Evolutionary conservation across 2,329 filamentous ascomycete species (phyloP).

Genomic region (Mycosphaerella arachidis): DNA sequence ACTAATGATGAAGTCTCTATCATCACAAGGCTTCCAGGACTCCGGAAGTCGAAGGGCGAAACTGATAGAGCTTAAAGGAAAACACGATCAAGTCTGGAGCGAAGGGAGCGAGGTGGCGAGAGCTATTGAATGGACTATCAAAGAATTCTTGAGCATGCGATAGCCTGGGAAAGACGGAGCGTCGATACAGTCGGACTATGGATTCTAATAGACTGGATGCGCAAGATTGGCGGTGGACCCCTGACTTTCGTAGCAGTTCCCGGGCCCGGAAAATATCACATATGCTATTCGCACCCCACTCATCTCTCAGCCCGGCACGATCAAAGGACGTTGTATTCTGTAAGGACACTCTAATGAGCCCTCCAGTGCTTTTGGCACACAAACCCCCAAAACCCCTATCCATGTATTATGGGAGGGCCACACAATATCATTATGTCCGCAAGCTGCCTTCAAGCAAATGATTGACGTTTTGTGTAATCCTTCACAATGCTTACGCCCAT

Average conservation of each 20-base stretch:
- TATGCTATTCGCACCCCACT: background rate
- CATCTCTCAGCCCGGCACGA: too few relatives aligned
- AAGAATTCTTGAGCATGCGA: conserved; percentile 14
- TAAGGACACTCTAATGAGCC: too few relatives aligned
- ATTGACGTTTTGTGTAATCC: too few relatives aligned
- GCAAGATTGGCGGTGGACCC: background rate
- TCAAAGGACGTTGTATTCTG: too few relatives aligned
- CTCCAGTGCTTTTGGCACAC: too few relatives aligned
- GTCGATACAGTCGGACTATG: background rate
- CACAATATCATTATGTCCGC: too few relatives aligned
- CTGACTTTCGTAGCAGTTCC: background rate
- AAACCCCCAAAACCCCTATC: background rate
- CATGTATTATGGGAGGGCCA: background rate
- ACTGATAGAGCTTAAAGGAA: conserved; percentile 49
- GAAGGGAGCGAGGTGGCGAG: conserved; percentile 55
- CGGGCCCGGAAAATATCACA: background rate
- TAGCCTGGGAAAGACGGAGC: background rate
- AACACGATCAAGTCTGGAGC: conserved; percentile 62
- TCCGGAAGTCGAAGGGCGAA: conserved; percentile 32
- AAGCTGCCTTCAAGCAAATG: too few relatives aligned
- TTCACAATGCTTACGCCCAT: too few relatives aligned
- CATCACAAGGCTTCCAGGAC: conserved; percentile 39
- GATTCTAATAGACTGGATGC: background rate
- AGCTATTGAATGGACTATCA: conserved; percentile 28
- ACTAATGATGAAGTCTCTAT: conserved; percentile 50